Base-by-base conservation (phyloP, 1,284 basidiomycete genomes). In the Moesziomyces parantarcticus region DNA sequence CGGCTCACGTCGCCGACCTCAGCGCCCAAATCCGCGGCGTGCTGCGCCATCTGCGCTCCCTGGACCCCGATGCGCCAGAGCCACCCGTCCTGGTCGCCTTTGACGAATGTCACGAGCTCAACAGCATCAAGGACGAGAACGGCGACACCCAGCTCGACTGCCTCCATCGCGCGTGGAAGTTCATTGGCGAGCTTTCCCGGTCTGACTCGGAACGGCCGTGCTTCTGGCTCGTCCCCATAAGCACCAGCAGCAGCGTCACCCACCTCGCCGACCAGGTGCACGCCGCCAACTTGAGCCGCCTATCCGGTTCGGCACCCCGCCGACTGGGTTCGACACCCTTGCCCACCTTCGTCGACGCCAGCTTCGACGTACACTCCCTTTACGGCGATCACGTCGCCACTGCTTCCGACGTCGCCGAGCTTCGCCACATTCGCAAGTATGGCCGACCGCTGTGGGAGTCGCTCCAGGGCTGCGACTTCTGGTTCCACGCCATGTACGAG, bases 371-470 rank as follows among this genome's bases (percentile, higher is more conserved):
- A 48, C 34, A 53, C 13, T 11, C n/a, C 29, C 18, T 16, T 21
- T 48, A 57, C 43, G 49, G 39, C 14, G 9, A 16, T 7, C n/a
- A 21, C 36, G 25, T 63, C 39, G 14, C 36, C 25, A 18, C 18
- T 9, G 50, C 57, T 11, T 22, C 44, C 16, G 49, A 57, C 8
- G 60, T 29, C 3, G 40, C 34, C n/a, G 6, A 9, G 22, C n/a
- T 22, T 21, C 18, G 29, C 4, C 56, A 55, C 34, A 39, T 59
- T 36, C 20, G 42, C 32, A n/a, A 25, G n/a, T 65, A 65, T 20
- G 63, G 63, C 16, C 56, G 63, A 14, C 56, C 63, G 16, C 49
- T 66, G 16, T 66, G 63, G 63, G 16, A 5, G 5, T 45, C 63
- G 7, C 49, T 51, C 39, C 20, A 25, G 6, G 5, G 6, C 0